Evolutionary conservation across 2,329 filamentous ascomycete genomes (phyloP), one percentile per base, ranked within the genome.

Genomic region (Hypoxylon sp.): DNA sequence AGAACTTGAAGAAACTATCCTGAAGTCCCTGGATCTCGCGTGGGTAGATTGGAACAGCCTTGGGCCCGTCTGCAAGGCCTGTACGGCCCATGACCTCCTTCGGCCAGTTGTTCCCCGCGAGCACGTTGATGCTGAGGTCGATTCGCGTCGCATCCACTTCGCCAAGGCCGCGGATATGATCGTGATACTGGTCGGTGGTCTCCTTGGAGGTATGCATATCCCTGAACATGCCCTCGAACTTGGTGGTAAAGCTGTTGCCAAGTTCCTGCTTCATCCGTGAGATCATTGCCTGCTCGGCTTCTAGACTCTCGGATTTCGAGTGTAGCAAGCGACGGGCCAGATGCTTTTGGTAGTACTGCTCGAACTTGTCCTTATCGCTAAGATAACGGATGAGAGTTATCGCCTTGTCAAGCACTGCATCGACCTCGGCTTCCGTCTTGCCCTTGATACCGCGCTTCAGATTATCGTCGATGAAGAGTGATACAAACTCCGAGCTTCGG

Each of bases 341-440:
- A 75, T 99, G 95, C 73, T 96, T 96, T 79, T 98, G 97, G 79
- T 99, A 98, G 75, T 99, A 99, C 3, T 90, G 87, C 77, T 99
- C 94, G 69, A 99, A 97, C 66, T 96, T 82, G 72, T 99, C 95
- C 76, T 94, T 95, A 70, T 98, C 94, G 52, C 88, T 86, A 31
- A 99, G 84, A 67, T 96, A 97, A 41, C 92, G 88, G 48, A 99
- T 83, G 5, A 99, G 80, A 0, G 89, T 86, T 59, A 97, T 96
- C 10, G 93, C 93, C 72, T 95, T 96, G 57, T 97, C 93, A 35
- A 98, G 79, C 1, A 96, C 85, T 6, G 78, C 74, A 68, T 98
- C 94, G 11, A 97, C 85, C 71, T 98, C 94, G 23, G 82, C 83
- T 68, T 98, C 95, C 0, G 91, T 94, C 79, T 96, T 97, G 61